Evolutionary conservation across 768 basidiomycete species (phyloP), one percentile per base, ranked within the genome.

Genomic region (Suillus alpinus): DNA sequence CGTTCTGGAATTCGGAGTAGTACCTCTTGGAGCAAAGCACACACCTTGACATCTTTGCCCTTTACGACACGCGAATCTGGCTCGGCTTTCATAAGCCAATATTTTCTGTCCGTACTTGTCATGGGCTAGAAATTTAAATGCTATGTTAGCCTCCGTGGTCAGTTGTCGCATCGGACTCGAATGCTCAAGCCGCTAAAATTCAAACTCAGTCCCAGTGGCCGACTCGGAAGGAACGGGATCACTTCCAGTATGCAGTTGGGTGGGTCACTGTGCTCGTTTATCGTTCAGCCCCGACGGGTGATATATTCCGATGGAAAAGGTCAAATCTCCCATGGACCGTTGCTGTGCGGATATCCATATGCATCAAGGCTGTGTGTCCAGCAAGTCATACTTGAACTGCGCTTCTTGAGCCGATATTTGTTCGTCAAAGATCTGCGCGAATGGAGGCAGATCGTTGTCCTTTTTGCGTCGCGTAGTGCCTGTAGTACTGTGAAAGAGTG

Each of bases 31-130:
- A 23, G 49, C 20, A 39, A 40, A 29, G 32, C 56, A 58, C 74
- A 50, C 65, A 80, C 92, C 81, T 91, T 93, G 65, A 95, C 91
- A 63, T 95, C 92, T 66, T 88, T 91, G 47, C 92, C 92, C 71
- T 92, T 94, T 46, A 91, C 89, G 50, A 93, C 68, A 58, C 92
- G 87, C 16, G 91, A 84, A 62, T 94, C 88, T 9, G 92, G 92
- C 71, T 94, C 92, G 4, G 92, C 92, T 73, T 94, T 94, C 74
- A 92, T 82, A 26, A 94, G 81, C 90, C 92, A 94, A 64, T 70
- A 66, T 39, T 68, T 76, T 51, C 8, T 62, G 26, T 18, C 16
- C 3, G 61, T 41, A n/a, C 40, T 18, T 52, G 50, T 23, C 32
- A 55, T 55, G 16, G 14, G 14, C 14, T 37, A 16, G 16, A 39